phyloP scores from a whole-genome alignment of 1,284 basidiomycete genomes.

The Cystobasidium pallidum region DNA sequence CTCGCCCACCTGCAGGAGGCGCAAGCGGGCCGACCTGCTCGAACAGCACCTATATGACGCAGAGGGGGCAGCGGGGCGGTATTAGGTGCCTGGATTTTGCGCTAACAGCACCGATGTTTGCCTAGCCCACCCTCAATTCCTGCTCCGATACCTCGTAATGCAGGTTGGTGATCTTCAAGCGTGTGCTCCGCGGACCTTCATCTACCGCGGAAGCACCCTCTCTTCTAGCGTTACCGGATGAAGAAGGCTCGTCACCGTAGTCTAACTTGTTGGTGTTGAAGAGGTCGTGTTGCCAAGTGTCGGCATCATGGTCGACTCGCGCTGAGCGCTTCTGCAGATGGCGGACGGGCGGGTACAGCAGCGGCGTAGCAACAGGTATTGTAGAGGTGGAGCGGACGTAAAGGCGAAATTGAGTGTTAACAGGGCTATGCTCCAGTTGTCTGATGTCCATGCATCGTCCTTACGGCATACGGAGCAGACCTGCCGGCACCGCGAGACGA shows the following conservation, averaged over 20 bases:
- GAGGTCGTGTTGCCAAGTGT: slow-evolving; percentile 42
- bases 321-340: slow-evolving; percentile 20
- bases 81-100: no score
- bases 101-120: no score
- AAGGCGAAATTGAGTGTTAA: neutral
- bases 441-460: neutral
- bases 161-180: slow-evolving; percentile 80
- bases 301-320: slow-evolving; percentile 33
- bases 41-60: slow-evolving; percentile 73
- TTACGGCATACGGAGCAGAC: slow-evolving; percentile 28
- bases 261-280: slow-evolving; percentile 42
- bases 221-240: slow-evolving; percentile 4
- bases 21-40: slow-evolving; percentile 83
- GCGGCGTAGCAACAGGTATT: neutral
- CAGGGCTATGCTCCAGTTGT: neutral
- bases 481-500: slow-evolving; percentile 13
- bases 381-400: neutral
- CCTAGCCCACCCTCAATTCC: slow-evolving; percentile 75
- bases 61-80: no score
- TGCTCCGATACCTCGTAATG: slow-evolving; percentile 90
- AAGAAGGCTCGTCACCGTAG: slow-evolving; percentile 35
- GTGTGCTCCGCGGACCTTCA: slow-evolving; percentile 59
- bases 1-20: slow-evolving; percentile 21
- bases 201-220: slow-evolving; percentile 1
- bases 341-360: neutral